These are phyloP conservation scores for Fagopyrum esculentum DNA, from an alignment of 148 eudicot species.

Conservation along the genomic window DNA sequence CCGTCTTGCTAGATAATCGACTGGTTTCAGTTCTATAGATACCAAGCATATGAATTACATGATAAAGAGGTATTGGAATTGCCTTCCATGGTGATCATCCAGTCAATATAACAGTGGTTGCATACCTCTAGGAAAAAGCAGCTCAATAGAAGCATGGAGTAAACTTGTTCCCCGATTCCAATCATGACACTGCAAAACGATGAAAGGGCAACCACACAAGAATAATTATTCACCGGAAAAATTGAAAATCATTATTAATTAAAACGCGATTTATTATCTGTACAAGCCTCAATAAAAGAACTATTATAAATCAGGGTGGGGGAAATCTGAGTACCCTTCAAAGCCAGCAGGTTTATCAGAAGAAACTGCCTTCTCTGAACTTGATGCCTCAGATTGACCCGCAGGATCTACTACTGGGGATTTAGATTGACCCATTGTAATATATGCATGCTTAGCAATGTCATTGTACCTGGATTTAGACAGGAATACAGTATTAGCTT, in stretches of 20 bases:
- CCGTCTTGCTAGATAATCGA: neutral
- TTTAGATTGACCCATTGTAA: conserved; percentile 48
- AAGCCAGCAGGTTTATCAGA: conserved; percentile 52
- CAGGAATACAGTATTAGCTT: neutral
- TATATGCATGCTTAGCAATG: conserved; percentile 79
- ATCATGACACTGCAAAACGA: conserved; percentile 61
- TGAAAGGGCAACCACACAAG: conserved; percentile 18
- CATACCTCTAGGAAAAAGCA: conserved; percentile 84
- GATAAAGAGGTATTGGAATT: neutral
- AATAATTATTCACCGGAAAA: neutral
- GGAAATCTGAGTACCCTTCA: conserved; percentile 47
- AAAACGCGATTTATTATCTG: neutral
- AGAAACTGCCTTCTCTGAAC: conserved; percentile 24
- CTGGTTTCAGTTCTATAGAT: neutral
- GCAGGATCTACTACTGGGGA: conserved; percentile 18
- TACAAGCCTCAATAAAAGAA: conserved; percentile 1
- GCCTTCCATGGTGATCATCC: neutral
- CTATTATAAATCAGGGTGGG: neutral
- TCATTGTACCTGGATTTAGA: conserved; percentile 75
- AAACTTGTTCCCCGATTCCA: conserved; percentile 89
- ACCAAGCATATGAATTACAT: neutral
- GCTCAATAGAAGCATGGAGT: conserved; percentile 72
- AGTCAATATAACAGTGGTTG: conserved; percentile 5
- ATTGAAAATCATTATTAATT: neutral
- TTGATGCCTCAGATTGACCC: conserved; percentile 30